Base-by-base conservation (phyloP, 352 stramenopile genomes). In the Salisapilia sapeloensis region DNA sequence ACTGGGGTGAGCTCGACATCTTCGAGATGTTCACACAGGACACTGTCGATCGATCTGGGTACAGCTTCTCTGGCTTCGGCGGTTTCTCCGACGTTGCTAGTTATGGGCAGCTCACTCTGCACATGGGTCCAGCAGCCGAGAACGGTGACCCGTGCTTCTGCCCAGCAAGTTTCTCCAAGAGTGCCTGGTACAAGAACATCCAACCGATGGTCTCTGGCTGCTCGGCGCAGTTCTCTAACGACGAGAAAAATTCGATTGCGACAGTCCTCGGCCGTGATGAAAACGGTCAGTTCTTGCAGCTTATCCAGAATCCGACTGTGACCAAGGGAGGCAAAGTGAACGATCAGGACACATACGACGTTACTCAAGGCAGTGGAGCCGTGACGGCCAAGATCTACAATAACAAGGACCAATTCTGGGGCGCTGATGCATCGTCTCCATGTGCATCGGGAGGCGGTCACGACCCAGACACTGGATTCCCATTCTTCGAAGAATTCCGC, bases 1-100 rank as follows among this genome's bases (percentile, higher is more conserved):
- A 79, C 48, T 81, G 56, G 50, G 69, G 69, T 17, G 69, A 85
- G 42, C 46, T 81, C 28, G 69, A 85, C 32, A 65, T 85, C 18
- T 85, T 85, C 29, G 69, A 85, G 46, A 85, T 85, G 69, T 85
- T 85, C 40, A 78, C 60, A 21, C 63, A 81, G 35, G 62, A 85
- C 40, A 43, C 48, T 9, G 18, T 36, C 2, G 36, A 48, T 28
- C 48, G 49, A n/a, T 43, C 45, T 10, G 9, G 40, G 12, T 76
- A 74, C 40, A 57, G 76, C 47, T 80, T 54, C 36, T 53, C 22
- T n/a, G 62, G 57, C 29, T 61, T 61, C 22, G 53, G 53, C 4
- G 34, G 42, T 4, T 57, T 56, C 35, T 29, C 43, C 4, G 35
- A 52, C 13, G 62, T 57, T 3, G 44, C 42, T 4, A 74, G 57